Percentiles rank a stretch among this genome's conserved stretches.
phyloP scores from a whole-genome alignment of 2,329 filamentous ascomycete species.

The Ceratocystis ficicola region DNA sequence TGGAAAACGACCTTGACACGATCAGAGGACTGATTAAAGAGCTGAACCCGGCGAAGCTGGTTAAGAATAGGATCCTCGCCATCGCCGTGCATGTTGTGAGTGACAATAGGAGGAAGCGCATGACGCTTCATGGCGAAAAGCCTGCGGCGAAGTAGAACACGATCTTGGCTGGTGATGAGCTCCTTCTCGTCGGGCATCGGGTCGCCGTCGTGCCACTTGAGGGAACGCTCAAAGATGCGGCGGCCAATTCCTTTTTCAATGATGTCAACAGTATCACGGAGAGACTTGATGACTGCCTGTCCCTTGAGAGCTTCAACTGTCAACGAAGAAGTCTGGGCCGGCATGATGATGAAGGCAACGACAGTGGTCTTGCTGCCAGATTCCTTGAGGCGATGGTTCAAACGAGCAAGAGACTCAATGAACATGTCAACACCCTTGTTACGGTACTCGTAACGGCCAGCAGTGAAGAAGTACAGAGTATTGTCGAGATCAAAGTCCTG shows the following conservation, averaged over 20 bases:
- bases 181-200: conserved; percentile 94
- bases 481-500: conserved; percentile 96
- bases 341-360: conserved; percentile 98
- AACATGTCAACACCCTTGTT: conserved; percentile 99
- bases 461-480: conserved; percentile 94
- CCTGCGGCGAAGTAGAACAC: conserved; percentile 77
- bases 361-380: conserved; percentile 82
- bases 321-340: conserved; percentile 85
- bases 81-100: conserved; percentile 97
- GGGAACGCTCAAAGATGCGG: conserved; percentile 83
- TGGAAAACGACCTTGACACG: conserved; percentile 98
- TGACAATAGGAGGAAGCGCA: conserved; percentile 84
- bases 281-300: conserved; percentile 92
- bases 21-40: conserved; percentile 92
- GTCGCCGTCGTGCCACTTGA: conserved; percentile 92
- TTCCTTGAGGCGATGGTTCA: conserved; percentile 85
- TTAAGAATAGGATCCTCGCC: conserved; percentile 86
- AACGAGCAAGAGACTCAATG: conserved; percentile 83
- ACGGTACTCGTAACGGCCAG: conserved; percentile 91
- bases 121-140: conserved; percentile 95
- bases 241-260: conserved; percentile 89
- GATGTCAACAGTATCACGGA: conserved; percentile 82
- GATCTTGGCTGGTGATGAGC: conserved; percentile 80
- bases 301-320: conserved; percentile 94
- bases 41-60: conserved; percentile 87